phyloP scores from a whole-genome alignment of 179 eudicot species.

The Carnegiea gigantea region DNA sequence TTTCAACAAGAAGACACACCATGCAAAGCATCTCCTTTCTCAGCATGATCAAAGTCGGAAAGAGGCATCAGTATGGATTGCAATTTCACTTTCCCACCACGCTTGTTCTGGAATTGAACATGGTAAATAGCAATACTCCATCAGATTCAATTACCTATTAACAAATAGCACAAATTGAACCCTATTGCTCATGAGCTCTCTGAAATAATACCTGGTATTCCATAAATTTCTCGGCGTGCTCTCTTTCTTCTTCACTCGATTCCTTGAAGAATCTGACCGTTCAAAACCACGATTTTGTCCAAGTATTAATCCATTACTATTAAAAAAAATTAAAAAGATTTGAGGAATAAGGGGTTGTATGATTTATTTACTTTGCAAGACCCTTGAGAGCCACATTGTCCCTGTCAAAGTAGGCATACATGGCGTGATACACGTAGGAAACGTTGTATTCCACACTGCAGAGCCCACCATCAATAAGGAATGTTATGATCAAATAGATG shows the following conservation, averaged over 20 bases:
- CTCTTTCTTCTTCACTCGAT: constrained; percentile 92
- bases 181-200: background rate
- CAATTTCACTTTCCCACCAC: constrained; percentile 94
- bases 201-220: constrained; percentile 73
- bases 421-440: constrained; percentile 87
- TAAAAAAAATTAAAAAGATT: background rate
- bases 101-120: constrained; percentile 58
- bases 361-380: constrained; percentile 61
- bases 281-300: background rate
- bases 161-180: background rate
- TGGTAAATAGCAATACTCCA: background rate
- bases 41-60: constrained; percentile 84
- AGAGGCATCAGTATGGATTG: constrained; percentile 76
- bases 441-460: constrained; percentile 96
- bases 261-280: constrained; percentile 77
- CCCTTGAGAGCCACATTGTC: constrained; percentile 96
- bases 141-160: background rate
- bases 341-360: background rate
- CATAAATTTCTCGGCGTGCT: constrained; percentile 91
- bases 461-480: background rate
- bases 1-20: constrained; percentile 44
- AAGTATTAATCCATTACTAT: no score
- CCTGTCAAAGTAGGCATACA: constrained; percentile 92
- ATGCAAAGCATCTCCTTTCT: constrained; percentile 92
- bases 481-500: background rate